Conservation (phyloP, 768 basidiomycete genomes). For the Pisolithus microcarpus region DNA sequence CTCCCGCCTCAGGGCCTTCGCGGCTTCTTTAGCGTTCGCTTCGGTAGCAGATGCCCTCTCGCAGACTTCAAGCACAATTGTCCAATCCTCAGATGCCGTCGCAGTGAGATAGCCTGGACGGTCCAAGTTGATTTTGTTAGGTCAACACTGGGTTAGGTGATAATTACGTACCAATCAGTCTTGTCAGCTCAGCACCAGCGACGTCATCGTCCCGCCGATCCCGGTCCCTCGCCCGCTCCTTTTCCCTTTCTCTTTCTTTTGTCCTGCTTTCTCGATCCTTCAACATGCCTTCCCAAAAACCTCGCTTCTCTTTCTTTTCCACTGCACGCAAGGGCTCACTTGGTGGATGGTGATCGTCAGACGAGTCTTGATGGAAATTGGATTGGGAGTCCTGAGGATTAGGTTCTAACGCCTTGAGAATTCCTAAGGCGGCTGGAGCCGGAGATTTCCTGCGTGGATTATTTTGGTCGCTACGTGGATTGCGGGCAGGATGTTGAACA, state of each 20-base stretch:
- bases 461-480: constrained; percentile 16
- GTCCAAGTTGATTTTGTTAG: constrained; percentile 1
- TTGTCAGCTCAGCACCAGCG: constrained; percentile 47
- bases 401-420: constrained; percentile 59
- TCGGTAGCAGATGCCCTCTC: constrained; percentile 74
- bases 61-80: constrained; percentile 76
- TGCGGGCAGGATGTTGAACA: constrained; percentile 10
- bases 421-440: constrained; percentile 38
- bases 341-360: constrained; percentile 26
- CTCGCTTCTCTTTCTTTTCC: constrained; percentile 48
- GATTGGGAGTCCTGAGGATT: constrained; percentile 20
- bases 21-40: constrained; percentile 73
- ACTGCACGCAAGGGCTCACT: constrained; percentile 19
- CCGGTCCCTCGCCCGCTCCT: constrained; percentile 20
- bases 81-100: constrained; percentile 76
- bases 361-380: constrained; percentile 15
- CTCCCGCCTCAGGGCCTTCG: constrained; percentile 72
- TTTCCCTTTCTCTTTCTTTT: constrained; percentile 33
- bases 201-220: constrained; percentile 38
- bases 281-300: constrained; percentile 44
- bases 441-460: constrained; percentile 24
- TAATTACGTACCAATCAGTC: constrained; percentile 58
- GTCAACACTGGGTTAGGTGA: neutral
- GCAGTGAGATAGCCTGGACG: constrained; percentile 62
- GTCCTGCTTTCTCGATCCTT: constrained; percentile 30